Evolutionary conservation across 2,329 filamentous ascomycete species (phyloP).

Genomic region (Diatrype stigma): DNA sequence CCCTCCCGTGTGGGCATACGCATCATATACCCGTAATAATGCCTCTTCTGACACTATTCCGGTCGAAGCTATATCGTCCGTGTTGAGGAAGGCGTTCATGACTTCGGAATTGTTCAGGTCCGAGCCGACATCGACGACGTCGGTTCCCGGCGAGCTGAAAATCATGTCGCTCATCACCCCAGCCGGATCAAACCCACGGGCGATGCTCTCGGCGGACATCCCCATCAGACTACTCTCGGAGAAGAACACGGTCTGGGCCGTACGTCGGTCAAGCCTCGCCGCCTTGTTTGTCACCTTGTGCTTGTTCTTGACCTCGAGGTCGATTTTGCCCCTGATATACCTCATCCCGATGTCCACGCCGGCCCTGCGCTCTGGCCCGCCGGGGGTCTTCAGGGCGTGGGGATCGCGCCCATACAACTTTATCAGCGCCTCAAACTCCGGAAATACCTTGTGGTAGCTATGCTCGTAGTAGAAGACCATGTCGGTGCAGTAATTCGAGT

Average conservation of each 20-base stretch:
- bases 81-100: constrained; percentile 21
- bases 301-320: constrained; percentile 14
- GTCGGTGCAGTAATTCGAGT: constrained; percentile 20
- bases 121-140: constrained; percentile 6
- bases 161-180: constrained; percentile 19
- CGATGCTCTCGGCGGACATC: constrained; percentile 32
- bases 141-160: constrained; percentile 16
- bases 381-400: constrained; percentile 4
- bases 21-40: constrained; percentile 21
- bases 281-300: constrained; percentile 9
- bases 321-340: constrained; percentile 21
- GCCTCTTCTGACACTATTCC: constrained; percentile 19
- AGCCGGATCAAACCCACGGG: constrained; percentile 18
- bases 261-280: constrained; percentile 13
- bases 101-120: constrained; percentile 7
- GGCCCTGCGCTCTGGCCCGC: constrained; percentile 7
- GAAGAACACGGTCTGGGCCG: constrained; percentile 14
- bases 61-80: constrained; percentile 15
- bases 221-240: constrained; percentile 34
- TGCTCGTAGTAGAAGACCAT: constrained; percentile 24
- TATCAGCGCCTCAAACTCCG: constrained; percentile 15
- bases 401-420: not conserved
- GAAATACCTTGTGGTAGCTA: constrained; percentile 18
- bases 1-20: constrained; percentile 18
- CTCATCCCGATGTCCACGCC: constrained; percentile 8